These are phyloP conservation scores for Schoenoplectus triqueter DNA, from an alignment of 202 grass and related monocot genomes.

Conservation along the genomic window DNA sequence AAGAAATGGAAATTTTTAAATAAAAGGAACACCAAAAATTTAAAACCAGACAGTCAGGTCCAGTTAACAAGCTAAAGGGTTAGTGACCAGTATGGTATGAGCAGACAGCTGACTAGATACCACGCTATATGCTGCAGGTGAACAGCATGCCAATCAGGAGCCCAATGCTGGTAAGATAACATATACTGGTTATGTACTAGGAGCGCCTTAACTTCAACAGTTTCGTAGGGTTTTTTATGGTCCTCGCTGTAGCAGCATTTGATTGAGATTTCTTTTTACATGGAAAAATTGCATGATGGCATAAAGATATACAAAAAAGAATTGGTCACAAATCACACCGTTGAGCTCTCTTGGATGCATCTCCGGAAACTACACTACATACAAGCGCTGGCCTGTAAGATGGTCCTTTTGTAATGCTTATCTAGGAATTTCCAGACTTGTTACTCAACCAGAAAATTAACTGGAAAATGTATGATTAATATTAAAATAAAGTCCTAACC, in stretches of 20 bases:
- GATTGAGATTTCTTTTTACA: slow-evolving; percentile 1
- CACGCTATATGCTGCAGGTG: background rate
- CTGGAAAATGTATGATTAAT: slow-evolving; percentile 21
- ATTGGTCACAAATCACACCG: background rate
- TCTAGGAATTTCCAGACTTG: background rate
- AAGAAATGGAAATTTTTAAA: background rate
- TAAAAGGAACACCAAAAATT: background rate
- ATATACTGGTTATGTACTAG: background rate
- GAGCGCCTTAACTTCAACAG: background rate
- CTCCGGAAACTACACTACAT: background rate
- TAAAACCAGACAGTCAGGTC: background rate
- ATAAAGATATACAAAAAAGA: background rate
- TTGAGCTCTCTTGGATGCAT: background rate
- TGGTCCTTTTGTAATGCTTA: background rate
- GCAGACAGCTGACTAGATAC: too few relatives aligned
- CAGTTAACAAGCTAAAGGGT: background rate
- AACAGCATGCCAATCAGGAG: background rate
- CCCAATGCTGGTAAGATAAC: background rate
- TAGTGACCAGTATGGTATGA: too few relatives aligned
- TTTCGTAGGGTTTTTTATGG: background rate
- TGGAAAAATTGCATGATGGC: background rate
- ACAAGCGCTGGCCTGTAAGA: background rate
- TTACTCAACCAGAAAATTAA: slow-evolving; percentile 12
- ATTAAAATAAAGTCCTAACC: slow-evolving; percentile 49
- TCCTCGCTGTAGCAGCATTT: too few relatives aligned